Evolutionary conservation across 2,329 filamentous ascomycete genomes (phyloP).

Genomic region (Ophiostoma sp.): DNA sequence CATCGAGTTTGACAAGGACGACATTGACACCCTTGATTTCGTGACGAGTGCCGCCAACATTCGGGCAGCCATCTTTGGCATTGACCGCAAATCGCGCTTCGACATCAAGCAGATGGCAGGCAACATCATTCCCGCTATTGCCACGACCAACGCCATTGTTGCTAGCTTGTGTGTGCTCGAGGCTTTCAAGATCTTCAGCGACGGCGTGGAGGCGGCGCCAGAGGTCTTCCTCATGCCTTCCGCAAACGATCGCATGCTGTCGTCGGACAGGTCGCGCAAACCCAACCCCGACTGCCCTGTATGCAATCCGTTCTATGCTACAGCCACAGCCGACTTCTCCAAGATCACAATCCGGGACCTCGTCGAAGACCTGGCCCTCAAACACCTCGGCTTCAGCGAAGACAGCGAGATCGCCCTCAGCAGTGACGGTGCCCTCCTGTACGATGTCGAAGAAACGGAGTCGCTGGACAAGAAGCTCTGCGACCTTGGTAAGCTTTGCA

Average conservation of each 20-base stretch:
- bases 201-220: neutral
- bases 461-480: slow-evolving; percentile 74
- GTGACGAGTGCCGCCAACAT: slow-evolving; percentile 88
- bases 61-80: slow-evolving; percentile 80
- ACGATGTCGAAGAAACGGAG: slow-evolving; percentile 83
- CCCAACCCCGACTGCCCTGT: slow-evolving; percentile 81
- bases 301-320: slow-evolving; percentile 68
- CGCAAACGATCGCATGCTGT: slow-evolving; percentile 52
- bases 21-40: slow-evolving; percentile 90
- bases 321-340: slow-evolving; percentile 57
- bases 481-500: slow-evolving; percentile 57
- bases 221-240: slow-evolving; percentile 75
- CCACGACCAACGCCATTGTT: slow-evolving; percentile 95
- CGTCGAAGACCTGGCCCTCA: slow-evolving; percentile 66
- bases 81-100: slow-evolving; percentile 83
- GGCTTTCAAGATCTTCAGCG: slow-evolving; percentile 80
- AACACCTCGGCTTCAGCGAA: slow-evolving; percentile 68
- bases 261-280: slow-evolving; percentile 48
- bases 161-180: slow-evolving; percentile 88
- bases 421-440: slow-evolving; percentile 70
- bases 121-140: slow-evolving; percentile 97
- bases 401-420: slow-evolving; percentile 67
- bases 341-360: slow-evolving; percentile 73
- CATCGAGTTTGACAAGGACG: slow-evolving; percentile 93
- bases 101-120: slow-evolving; percentile 99